A percentile compares a stretch with the other conserved stretches of the same genome.
Conservation (phyloP, 345 rosid genomes). For the Eucalyptus pauciflora region DNA sequence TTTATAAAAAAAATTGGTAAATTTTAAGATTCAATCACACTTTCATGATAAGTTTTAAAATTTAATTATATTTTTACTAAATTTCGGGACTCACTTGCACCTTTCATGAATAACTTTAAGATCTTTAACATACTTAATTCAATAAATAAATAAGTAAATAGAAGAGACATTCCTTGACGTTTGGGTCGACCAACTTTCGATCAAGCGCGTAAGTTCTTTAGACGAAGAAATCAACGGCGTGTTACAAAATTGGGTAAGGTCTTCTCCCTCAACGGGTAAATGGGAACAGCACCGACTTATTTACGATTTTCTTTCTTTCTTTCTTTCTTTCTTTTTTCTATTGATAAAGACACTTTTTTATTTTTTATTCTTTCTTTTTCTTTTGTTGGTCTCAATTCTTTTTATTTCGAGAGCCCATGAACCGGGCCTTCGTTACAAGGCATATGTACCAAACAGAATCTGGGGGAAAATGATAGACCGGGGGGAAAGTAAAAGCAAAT, state of each 20-base stretch:
- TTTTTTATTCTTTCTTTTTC: background rate
- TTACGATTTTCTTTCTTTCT: background rate
- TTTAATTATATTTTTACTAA: no score
- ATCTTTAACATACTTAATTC: no score
- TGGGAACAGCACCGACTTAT: background rate
- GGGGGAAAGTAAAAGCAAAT: background rate
- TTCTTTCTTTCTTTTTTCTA: background rate
- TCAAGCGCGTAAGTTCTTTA: background rate
- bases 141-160: background rate
- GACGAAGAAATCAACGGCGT: background rate
- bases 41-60: rapidly evolving
- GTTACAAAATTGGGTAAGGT: background rate
- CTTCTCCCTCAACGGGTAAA: background rate
- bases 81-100: no score
- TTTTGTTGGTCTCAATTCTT: no score
- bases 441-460: background rate
- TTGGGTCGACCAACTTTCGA: background rate
- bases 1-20: background rate
- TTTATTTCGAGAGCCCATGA: background rate
- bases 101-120: background rate
- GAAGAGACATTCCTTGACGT: background rate
- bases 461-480: background rate
- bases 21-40: rapidly evolving
- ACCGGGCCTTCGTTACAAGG: background rate
- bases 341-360: background rate